These are phyloP conservation scores for Besnoitia besnoiti DNA, from an alignment of 169 alveolate genomes.

Conservation along the genomic window DNA sequence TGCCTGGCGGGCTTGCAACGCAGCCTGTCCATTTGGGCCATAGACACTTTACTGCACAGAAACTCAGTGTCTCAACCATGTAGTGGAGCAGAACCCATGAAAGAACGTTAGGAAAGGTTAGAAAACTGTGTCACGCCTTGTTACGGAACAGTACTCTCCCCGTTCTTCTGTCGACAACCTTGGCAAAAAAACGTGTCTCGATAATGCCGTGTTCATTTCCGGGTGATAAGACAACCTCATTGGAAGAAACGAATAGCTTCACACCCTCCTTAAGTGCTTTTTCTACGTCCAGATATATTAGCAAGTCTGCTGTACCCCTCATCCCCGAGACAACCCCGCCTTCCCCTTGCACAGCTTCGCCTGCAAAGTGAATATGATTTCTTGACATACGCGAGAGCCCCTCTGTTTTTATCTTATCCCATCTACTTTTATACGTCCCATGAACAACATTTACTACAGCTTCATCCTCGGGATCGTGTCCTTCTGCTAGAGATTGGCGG, in stretches of 20 bases:
- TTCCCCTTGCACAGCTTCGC: not conserved
- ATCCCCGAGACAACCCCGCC: slow-evolving; percentile 11
- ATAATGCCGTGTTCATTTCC: slow-evolving; percentile 15
- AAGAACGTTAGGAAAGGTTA: no score
- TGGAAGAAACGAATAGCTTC: not conserved
- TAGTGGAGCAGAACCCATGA: no score
- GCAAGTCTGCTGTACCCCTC: not conserved
- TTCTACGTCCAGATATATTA: slow-evolving; percentile 6
- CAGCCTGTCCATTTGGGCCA: no score
- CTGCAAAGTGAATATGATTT: slow-evolving; percentile 27
- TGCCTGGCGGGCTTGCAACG: no score
- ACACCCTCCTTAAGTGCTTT: slow-evolving; percentile 18
- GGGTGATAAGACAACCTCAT: slow-evolving; percentile 29
- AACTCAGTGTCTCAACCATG: no score
- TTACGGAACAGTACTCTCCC: not conserved
- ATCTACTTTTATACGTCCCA: not conserved
- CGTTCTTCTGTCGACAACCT: slow-evolving; percentile 13
- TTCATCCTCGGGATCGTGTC: not conserved
- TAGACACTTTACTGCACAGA: no score
- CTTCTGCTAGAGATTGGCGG: not conserved
- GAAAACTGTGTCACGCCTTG: no score
- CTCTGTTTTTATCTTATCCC: not conserved
- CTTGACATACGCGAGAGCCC: slow-evolving; percentile 36
- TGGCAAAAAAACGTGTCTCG: not conserved
- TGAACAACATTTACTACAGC: not conserved